These are phyloP conservation scores for Phytophthora pluvialis DNA, from an alignment of 352 stramenopile species.

Conservation along the genomic window DNA sequence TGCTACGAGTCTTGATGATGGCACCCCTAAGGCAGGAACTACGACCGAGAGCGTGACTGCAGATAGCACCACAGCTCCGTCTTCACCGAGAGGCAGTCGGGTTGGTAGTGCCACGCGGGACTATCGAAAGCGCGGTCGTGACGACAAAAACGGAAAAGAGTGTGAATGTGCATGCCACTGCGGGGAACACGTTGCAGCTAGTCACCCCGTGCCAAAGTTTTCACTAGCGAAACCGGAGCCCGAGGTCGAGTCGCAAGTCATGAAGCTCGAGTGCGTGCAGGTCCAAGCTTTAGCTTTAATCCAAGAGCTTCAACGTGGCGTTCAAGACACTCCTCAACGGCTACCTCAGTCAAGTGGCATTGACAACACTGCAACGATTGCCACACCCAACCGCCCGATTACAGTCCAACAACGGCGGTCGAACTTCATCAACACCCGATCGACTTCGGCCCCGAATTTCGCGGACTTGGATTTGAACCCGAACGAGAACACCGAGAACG, in stretches of 20 bases:
- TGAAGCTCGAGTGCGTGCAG: conserved; percentile 25
- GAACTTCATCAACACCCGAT: conserved; percentile 22
- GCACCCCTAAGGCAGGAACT: not conserved
- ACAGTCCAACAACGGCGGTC: conserved; percentile 19
- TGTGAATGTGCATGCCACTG: conserved; percentile 12
- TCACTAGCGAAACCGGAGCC: not conserved
- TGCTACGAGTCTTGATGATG: conserved; percentile 1
- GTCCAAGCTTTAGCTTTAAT: conserved; percentile 24
- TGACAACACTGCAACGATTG: not conserved
- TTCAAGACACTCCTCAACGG: conserved; percentile 17
- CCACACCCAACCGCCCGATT: conserved; percentile 1
- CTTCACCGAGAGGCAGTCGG: not conserved
- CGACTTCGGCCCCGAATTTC: conserved; percentile 31
- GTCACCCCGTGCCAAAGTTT: not conserved
- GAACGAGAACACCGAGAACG: not conserved
- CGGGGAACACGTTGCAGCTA: not conserved
- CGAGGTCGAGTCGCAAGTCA: conserved; percentile 23
- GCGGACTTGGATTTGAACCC: conserved; percentile 14
- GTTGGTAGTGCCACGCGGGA: not conserved
- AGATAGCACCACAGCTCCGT: not conserved
- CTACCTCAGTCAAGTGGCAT: not conserved
- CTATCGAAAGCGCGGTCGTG: conserved; percentile 9
- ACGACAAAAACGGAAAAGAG: conserved; percentile 2
- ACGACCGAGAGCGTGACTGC: not conserved
- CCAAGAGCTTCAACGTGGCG: conserved; percentile 24